These are phyloP conservation scores for Leccinellum luteum DNA, from an alignment of 768 basidiomycete species.

Conservation along the genomic window DNA sequence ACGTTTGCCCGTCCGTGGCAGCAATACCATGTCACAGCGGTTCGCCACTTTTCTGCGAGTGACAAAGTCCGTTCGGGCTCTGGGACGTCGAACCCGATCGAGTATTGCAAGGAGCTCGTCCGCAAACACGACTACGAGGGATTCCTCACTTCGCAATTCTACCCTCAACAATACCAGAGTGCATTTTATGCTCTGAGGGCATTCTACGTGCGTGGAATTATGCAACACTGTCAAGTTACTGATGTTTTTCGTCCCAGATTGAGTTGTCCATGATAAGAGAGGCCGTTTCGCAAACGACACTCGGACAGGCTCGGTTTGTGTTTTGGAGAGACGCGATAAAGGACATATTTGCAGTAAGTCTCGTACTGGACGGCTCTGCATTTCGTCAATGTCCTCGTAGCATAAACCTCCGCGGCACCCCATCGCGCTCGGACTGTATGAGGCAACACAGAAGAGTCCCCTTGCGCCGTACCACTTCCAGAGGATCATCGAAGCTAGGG, in stretches of 20 bases:
- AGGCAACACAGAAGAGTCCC: slow-evolving; percentile 47
- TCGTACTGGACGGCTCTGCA: slow-evolving; percentile 17
- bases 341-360: slow-evolving; percentile 56
- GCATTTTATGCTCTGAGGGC: slow-evolving; percentile 80
- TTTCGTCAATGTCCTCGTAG: slow-evolving; percentile 38
- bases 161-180: slow-evolving; percentile 58
- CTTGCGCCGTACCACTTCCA: slow-evolving; percentile 75
- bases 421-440: slow-evolving; percentile 68
- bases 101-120: slow-evolving; percentile 71
- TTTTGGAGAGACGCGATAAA: slow-evolving; percentile 86
- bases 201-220: slow-evolving; percentile 62
- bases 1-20: slow-evolving; percentile 9
- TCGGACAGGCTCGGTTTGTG: slow-evolving; percentile 83
- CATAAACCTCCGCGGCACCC: slow-evolving; percentile 78
- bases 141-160: slow-evolving; percentile 68
- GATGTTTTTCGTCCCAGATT: slow-evolving; percentile 42
- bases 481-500: slow-evolving; percentile 82
- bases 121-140: slow-evolving; percentile 82
- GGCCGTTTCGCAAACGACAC: slow-evolving; percentile 63
- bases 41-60: slow-evolving; percentile 14
- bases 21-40: slow-evolving; percentile 1
- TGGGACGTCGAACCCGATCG: slow-evolving; percentile 40
- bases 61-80: slow-evolving; percentile 6
- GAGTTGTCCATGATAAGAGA: slow-evolving; percentile 80
- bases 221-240: background rate